These are phyloP conservation scores for Citrullus mucosospermus DNA, from an alignment of 306 rosid species.

Conservation along the genomic window DNA sequence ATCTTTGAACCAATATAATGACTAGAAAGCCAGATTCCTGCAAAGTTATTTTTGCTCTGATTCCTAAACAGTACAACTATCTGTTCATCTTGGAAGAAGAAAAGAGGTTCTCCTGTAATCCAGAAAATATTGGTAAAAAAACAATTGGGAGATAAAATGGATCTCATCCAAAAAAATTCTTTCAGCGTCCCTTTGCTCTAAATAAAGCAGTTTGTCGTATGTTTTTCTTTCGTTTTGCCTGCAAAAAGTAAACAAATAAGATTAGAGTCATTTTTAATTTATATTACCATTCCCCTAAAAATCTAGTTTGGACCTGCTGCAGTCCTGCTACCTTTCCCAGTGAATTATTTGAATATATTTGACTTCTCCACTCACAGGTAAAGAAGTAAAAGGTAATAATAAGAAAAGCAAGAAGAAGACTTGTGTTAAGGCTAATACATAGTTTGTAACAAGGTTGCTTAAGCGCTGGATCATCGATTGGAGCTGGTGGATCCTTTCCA, in stretches of 20 bases:
- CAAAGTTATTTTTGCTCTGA: background rate
- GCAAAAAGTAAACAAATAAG: slow-evolving; percentile 17
- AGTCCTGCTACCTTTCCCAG: background rate
- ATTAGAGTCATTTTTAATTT: background rate
- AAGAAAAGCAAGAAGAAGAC: background rate
- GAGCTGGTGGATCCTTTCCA: slow-evolving; percentile 74
- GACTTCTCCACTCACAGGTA: background rate
- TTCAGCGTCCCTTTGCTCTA: slow-evolving; percentile 13
- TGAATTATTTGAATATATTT: background rate
- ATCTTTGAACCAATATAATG: background rate
- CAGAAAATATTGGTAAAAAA: background rate
- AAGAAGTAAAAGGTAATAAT: background rate
- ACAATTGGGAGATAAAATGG: background rate
- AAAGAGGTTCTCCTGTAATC: background rate
- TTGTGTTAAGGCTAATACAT: slow-evolving; percentile 32
- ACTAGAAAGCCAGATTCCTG: background rate
- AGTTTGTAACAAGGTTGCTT: slow-evolving; percentile 82
- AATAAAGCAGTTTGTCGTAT: slow-evolving; percentile 36
- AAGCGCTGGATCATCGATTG: slow-evolving; percentile 65
- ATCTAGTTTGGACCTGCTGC: background rate
- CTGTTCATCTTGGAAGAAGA: background rate
- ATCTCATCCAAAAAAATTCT: background rate
- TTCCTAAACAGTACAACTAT: background rate
- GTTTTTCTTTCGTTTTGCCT: slow-evolving; percentile 64
- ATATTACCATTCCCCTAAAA: background rate